Evolutionary conservation across 352 stramenopile species (phyloP).

Genomic region (Blastocystis sp.): DNA sequence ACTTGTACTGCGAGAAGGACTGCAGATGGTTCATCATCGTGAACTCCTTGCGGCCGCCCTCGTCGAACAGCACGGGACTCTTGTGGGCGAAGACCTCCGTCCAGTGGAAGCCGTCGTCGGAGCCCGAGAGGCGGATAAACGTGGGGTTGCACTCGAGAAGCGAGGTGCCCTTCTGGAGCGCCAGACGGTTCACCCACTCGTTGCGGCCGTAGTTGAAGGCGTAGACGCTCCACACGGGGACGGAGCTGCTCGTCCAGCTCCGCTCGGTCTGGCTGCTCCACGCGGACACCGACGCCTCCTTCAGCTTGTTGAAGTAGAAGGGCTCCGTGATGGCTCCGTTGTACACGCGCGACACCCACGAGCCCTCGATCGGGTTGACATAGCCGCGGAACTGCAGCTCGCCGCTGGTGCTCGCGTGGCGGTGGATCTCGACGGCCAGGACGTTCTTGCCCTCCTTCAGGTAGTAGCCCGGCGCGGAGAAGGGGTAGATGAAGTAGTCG

Average conservation of each 20-base stretch:
- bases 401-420: background rate
- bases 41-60: background rate
- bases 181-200: constrained; percentile 39
- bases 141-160: background rate
- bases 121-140: background rate
- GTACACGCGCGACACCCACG: too few species aligned
- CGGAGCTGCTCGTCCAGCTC: constrained; percentile 1
- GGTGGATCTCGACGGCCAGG: constrained; percentile 28
- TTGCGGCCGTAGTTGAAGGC: constrained; percentile 43
- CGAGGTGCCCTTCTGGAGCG: background rate
- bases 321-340: background rate
- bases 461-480: constrained; percentile 6
- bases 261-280: background rate
- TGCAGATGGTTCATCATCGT: constrained; percentile 47
- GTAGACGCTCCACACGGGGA: constrained; percentile 35
- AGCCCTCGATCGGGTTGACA: background rate
- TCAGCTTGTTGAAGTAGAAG: constrained; percentile 23
- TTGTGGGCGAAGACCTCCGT: too few species aligned
- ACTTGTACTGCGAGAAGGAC: constrained; percentile 10
- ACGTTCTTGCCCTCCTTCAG: constrained; percentile 53
- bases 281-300: background rate
- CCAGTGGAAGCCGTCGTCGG: background rate
- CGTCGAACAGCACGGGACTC: background rate
- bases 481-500: constrained; percentile 11
- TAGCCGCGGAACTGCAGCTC: background rate